These are phyloP conservation scores for Viridothelium virens DNA, from an alignment of 495 filamentous ascomycete species.

Conservation along the genomic window DNA sequence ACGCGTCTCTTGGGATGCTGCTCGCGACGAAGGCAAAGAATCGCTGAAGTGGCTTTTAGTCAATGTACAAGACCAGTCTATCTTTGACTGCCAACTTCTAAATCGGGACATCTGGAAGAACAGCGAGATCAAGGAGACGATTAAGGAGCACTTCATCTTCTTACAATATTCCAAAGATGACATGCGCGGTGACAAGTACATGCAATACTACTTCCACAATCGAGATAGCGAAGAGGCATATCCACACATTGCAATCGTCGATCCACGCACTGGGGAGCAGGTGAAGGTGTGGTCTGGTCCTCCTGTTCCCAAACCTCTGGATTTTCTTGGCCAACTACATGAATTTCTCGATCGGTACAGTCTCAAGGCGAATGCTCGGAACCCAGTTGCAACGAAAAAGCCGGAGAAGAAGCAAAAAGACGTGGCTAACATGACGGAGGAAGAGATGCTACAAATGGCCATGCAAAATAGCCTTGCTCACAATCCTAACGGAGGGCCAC, in stretches of 20 bases:
- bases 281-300: constrained; percentile 90
- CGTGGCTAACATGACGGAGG: constrained; percentile 85
- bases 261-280: constrained; percentile 92
- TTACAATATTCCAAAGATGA: constrained; percentile 85
- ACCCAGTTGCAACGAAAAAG: constrained; percentile 80
- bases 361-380: constrained; percentile 75
- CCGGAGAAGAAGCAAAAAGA: constrained; percentile 57
- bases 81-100: constrained; percentile 86
- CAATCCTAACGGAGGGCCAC: constrained; percentile 22
- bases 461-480: constrained; percentile 72
- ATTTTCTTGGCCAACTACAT: constrained; percentile 84
- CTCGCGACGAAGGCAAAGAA: constrained; percentile 74
- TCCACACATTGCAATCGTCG: constrained; percentile 91
- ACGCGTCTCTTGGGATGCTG: constrained; percentile 64
- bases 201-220: constrained; percentile 74
- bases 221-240: constrained; percentile 70
- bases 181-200: constrained; percentile 63
- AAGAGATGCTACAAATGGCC: constrained; percentile 92
- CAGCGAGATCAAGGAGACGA: constrained; percentile 60
- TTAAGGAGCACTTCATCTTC: constrained; percentile 90
- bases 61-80: constrained; percentile 83
- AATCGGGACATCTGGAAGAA: constrained; percentile 97
- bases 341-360: constrained; percentile 97
- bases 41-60: constrained; percentile 88
- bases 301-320: constrained; percentile 64